These are phyloP conservation scores for Fomitopsis betulina DNA, from an alignment of 1,284 basidiomycete species.

Conservation along the genomic window DNA sequence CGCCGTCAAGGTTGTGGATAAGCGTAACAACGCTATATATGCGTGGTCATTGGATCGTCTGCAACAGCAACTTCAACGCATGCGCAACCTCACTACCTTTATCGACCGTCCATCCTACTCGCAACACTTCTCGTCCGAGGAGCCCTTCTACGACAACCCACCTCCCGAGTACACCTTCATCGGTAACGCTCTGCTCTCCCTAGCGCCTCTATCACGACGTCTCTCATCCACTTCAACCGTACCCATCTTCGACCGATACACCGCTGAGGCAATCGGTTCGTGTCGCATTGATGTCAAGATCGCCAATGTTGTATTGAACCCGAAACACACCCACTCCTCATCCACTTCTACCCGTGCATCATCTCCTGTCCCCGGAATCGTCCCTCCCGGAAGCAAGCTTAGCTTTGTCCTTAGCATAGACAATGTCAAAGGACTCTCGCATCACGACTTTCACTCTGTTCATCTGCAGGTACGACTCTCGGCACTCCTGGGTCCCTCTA, in stretches of 20 bases:
- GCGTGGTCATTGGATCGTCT: constrained; percentile 89
- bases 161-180: constrained; percentile 89
- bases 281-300: constrained; percentile 83
- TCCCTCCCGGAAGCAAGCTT: constrained; percentile 73
- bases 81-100: constrained; percentile 92
- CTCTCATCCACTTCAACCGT: constrained; percentile 72
- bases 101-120: constrained; percentile 91
- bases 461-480: constrained; percentile 84
- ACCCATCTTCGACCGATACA: constrained; percentile 90
- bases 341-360: constrained; percentile 61
- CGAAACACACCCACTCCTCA: constrained; percentile 59
- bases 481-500: constrained; percentile 69
- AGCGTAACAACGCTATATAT: constrained; percentile 81
- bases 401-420: constrained; percentile 83
- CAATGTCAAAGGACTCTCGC: constrained; percentile 81
- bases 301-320: constrained; percentile 59
- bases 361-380: constrained; percentile 59
- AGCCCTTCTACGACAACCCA: constrained; percentile 87
- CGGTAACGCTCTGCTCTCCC: constrained; percentile 80
- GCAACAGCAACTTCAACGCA: constrained; percentile 84
- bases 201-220: constrained; percentile 76
- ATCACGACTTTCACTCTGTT: constrained; percentile 79
- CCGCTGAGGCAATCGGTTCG: constrained; percentile 89
- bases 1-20: constrained; percentile 89
- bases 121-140: constrained; percentile 89